Percentiles rank a stretch among this genome's conserved stretches.
Evolutionary conservation across 352 stramenopile genomes (phyloP).

Genomic region (Pythium plurisporium): DNA sequence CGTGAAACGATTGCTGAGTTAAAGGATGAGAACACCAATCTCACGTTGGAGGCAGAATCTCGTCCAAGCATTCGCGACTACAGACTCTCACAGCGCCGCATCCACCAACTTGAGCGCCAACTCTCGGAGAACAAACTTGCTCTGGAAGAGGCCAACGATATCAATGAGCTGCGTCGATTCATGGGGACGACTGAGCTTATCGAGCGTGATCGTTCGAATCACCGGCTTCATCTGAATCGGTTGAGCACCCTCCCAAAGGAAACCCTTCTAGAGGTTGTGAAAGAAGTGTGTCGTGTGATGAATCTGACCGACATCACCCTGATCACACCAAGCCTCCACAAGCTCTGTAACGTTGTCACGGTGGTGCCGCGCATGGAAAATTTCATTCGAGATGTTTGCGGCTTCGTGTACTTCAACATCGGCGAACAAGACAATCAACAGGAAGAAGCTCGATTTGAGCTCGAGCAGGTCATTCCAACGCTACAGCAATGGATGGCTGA

Average conservation of each 20-base stretch:
- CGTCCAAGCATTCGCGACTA: slow-evolving; percentile 83
- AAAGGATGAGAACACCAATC: slow-evolving; percentile 79
- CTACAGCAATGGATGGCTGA: slow-evolving; percentile 67
- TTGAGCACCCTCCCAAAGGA: slow-evolving; percentile 73
- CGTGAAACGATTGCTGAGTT: slow-evolving; percentile 61
- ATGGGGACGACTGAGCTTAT: slow-evolving; percentile 82
- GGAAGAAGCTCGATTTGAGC: slow-evolving; percentile 36
- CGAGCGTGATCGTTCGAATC: slow-evolving; percentile 70
- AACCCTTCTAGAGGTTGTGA: slow-evolving; percentile 75
- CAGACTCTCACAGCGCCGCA: slow-evolving; percentile 57
- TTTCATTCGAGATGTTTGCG: slow-evolving; percentile 84
- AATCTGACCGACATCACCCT: slow-evolving; percentile 81
- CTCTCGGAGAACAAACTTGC: slow-evolving; percentile 67
- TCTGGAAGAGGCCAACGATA: slow-evolving; percentile 67
- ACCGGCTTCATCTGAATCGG: slow-evolving; percentile 72
- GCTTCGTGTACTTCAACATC: slow-evolving; percentile 58
- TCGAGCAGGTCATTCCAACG: slow-evolving; percentile 70
- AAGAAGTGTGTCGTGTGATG: slow-evolving; percentile 77
- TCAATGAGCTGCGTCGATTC: slow-evolving; percentile 74
- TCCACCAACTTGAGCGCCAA: slow-evolving; percentile 74
- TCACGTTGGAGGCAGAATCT: slow-evolving; percentile 70
- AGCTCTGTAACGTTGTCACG: slow-evolving; percentile 75
- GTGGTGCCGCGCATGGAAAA: slow-evolving; percentile 81
- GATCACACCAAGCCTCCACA: slow-evolving; percentile 71
- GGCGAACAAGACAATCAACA: slow-evolving; percentile 22